Percentiles rank a stretch among this genome's conserved stretches.
Evolutionary conservation across 1,284 basidiomycete genomes (phyloP).

Genomic region (Irpex lacteus): DNA sequence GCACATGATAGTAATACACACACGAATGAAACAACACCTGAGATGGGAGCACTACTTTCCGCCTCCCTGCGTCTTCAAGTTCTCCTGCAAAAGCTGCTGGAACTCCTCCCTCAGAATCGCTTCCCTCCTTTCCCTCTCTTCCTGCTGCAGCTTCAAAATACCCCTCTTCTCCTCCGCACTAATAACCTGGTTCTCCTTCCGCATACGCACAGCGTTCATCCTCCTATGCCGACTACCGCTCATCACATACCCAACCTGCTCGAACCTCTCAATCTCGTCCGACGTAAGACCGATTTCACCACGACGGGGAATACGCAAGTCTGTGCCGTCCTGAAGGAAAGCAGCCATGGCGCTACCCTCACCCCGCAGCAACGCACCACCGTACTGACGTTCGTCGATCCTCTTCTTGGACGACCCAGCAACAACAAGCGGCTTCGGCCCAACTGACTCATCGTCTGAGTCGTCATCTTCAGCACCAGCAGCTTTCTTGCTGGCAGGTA

Average conservation of each 20-base stretch:
- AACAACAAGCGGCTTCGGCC: constrained; percentile 55
- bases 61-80: constrained; percentile 45
- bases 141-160: constrained; percentile 89
- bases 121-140: constrained; percentile 91
- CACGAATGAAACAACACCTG: not conserved
- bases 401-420: constrained; percentile 38
- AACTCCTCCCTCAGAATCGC: constrained; percentile 75
- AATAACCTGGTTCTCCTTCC: constrained; percentile 99
- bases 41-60: constrained; percentile 16
- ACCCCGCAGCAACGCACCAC: constrained; percentile 85
- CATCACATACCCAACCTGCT: constrained; percentile 97
- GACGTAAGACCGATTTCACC: constrained; percentile 95
- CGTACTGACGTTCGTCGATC: constrained; percentile 78
- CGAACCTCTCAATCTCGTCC: constrained; percentile 84
- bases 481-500: constrained; percentile 17
- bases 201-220: constrained; percentile 97
- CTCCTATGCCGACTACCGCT: constrained; percentile 88
- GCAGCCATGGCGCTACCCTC: constrained; percentile 98
- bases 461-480: not conserved
- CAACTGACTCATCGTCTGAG: constrained; percentile 42
- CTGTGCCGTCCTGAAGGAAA: constrained; percentile 86
- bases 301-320: constrained; percentile 92
- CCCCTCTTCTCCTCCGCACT: constrained; percentile 96
- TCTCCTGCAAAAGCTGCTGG: constrained; percentile 74
- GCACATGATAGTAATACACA: not conserved